Conservation (phyloP, 169 alveolate species). For the Plasmodium knowlesi region DNA sequence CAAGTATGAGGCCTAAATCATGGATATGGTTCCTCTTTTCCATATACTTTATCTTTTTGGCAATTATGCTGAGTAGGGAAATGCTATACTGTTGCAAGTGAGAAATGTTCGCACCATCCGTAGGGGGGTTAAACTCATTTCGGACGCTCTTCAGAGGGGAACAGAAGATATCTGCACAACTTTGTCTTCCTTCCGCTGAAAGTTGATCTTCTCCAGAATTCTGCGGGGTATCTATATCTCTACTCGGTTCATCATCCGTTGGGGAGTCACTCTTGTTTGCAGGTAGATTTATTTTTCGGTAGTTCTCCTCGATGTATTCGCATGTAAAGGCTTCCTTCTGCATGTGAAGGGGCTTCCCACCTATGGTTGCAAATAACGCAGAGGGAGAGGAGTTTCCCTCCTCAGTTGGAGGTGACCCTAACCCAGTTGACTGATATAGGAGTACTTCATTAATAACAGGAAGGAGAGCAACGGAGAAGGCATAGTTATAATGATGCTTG, state of each 20-base stretch:
- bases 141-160: not conserved
- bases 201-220: not conserved
- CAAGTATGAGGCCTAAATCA: slow-evolving; percentile 14
- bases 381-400: not conserved
- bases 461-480: slow-evolving; percentile 33
- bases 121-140: not conserved
- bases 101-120: not conserved
- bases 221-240: not conserved
- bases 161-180: not conserved
- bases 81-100: slow-evolving; percentile 12
- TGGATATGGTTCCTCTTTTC: slow-evolving; percentile 5
- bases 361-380: not conserved
- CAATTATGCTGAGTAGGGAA: slow-evolving; percentile 19
- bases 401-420: not conserved
- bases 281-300: not conserved
- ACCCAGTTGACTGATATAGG: not conserved
- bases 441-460: slow-evolving; percentile 12
- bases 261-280: not conserved
- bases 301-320: slow-evolving; percentile 24
- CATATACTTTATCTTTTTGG: slow-evolving; percentile 51
- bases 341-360: slow-evolving; percentile 30
- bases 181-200: not conserved
- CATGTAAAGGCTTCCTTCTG: slow-evolving; percentile 55
- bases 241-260: not conserved
- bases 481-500: slow-evolving; percentile 53